A percentile compares a stretch with the other conserved stretches of the same genome.
phyloP scores from a whole-genome alignment of 257 asterid genomes.

The Solanum sejunctum region DNA sequence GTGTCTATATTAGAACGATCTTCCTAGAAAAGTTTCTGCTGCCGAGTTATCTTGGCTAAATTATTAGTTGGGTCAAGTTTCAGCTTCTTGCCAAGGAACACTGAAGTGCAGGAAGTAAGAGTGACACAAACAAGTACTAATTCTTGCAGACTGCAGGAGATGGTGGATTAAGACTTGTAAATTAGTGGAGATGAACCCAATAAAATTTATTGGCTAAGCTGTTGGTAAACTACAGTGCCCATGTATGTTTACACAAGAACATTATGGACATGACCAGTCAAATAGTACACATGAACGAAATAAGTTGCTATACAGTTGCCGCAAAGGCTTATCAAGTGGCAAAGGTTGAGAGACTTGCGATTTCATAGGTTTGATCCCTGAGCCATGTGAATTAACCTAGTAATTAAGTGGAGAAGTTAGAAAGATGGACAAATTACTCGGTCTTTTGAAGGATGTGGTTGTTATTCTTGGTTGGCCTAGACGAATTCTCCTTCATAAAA shows the following conservation, averaged over 20 bases:
- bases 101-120: not conserved
- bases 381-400: not conserved
- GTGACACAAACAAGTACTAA: not conserved
- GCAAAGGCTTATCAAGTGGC: not conserved
- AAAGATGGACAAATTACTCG: not conserved
- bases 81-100: not conserved
- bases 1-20: not conserved
- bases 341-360: not conserved
- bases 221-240: not conserved
- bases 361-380: not conserved
- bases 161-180: not conserved
- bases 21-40: not conserved
- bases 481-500: not conserved
- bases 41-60: not conserved
- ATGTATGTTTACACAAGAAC: not conserved
- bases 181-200: not conserved
- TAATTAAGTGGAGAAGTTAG: not conserved
- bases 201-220: not conserved
- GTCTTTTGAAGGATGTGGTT: not conserved
- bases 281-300: not conserved
- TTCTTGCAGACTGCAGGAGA: not conserved
- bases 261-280: not conserved
- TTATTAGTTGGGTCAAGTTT: not conserved
- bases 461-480: not conserved
- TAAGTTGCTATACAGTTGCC: not conserved